Base-by-base conservation (phyloP, 1,284 basidiomycete species). In the Trametes pubescens region DNA sequence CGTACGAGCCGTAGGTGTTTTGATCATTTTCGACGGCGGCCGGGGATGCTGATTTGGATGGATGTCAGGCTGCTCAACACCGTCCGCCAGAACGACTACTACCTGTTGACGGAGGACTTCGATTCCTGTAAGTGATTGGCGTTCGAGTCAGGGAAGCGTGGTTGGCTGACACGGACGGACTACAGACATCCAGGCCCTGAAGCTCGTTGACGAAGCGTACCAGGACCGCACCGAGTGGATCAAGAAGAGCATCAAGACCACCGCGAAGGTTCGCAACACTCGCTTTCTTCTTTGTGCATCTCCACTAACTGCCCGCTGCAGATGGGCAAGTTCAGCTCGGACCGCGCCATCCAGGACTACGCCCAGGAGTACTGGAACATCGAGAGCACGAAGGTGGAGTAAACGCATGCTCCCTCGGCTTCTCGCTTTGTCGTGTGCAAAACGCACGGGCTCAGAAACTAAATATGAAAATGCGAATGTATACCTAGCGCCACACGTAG, bases 281-380 rank as follows among this genome's bases (percentile, higher is more conserved):
- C 11, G 4, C 10, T n/a, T 57, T 51, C 61, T 69, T 51, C 44
- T 51, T 63, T 53, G 43, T 38, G 61, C 37, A 26, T 18, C 13
- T 5, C 26, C 6, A 18, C 44, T 37, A 24, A 57, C 5, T 32
- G 24, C 22, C 2, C 29, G 18, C 49, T 73, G 68, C 75, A 93
- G 87, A 97, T 96, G 95, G 95, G 94, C 77, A 95, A 95, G 76
- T 97, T 97, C 82, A 94, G 93, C 76, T 94, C 92, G 47, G 95
- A 97, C 75, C 86, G 95, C 61, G 93, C 93, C 3, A 95, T 96
- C 72, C 87, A 89, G 71, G 92, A 94, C 76, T 96, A 96, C 71
- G 94, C 94, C 1, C 87, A 93, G 77, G 89, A 76, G 66, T 76
- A 73, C 72, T 76, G 75, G 74, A 76, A 75, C 72, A 72, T 76